Percentiles rank a stretch among this genome's conserved stretches.
These are phyloP conservation scores for Nigrospora sphaerica DNA, from an alignment of 2,329 filamentous ascomycete species.

Conservation along the genomic window DNA sequence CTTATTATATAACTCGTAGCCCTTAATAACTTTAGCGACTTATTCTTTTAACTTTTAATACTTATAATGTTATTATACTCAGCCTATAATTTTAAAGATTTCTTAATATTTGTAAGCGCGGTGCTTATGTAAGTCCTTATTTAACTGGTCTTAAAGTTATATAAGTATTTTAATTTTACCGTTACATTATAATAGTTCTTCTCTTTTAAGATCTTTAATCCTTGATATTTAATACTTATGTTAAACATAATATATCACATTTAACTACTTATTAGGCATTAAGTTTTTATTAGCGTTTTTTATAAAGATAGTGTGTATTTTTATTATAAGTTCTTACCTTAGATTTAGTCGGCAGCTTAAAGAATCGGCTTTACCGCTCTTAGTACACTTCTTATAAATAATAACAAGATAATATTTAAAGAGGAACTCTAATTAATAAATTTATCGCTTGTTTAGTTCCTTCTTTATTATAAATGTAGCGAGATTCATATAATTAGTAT, in stretches of 20 bases:
- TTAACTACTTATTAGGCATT: not conserved
- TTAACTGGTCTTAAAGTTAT: not conserved
- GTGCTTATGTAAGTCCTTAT: not conserved
- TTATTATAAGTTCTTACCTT: not conserved
- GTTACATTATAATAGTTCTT: not conserved
- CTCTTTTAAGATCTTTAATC: no score
- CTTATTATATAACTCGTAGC: not conserved
- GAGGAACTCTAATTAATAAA: not conserved
- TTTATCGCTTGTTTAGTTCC: constrained; percentile 12
- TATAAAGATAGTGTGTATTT: not conserved
- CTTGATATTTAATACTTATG: not conserved
- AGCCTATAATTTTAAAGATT: not conserved
- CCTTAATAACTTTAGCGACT: not conserved
- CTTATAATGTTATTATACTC: no score
- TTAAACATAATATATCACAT: not conserved
- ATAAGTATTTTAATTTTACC: not conserved
- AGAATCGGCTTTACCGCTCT: not conserved
- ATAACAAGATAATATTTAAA: constrained; percentile 1
- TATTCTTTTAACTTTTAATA: not conserved
- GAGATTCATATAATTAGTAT: constrained; percentile 14
- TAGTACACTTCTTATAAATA: constrained; percentile 1
- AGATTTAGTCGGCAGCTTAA: not conserved
- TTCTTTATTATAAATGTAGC: constrained; percentile 15
- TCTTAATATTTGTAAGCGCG: not conserved
- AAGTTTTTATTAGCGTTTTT: not conserved